Base-by-base conservation (phyloP, 1,284 basidiomycete species). In the Cryptococcus sp. region DNA sequence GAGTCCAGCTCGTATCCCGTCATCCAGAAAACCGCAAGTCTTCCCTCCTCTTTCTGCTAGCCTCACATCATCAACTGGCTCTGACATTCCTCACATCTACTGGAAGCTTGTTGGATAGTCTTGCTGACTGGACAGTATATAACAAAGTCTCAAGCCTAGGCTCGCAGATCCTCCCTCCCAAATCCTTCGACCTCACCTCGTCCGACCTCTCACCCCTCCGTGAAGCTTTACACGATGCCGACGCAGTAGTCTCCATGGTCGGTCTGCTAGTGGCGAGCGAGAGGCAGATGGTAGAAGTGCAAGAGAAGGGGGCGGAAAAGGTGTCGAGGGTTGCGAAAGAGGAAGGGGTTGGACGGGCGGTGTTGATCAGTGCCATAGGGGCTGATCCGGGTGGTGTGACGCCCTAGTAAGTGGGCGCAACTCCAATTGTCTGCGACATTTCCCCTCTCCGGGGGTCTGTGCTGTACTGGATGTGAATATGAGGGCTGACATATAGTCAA, bases 271-370 rank as follows among this genome's bases (percentile, higher is more conserved):
- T 79, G 37, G 83, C 83, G 1, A 74, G 76, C 2, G 73, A 73
- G 0, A 66, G 74, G 43, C 69, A 79, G 41, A 85, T 85, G 59
- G 77, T 84, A 43, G 69, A 72, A 7, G 75, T 84, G 16, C 84
- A 86, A 55, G 77, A 78, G 73, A 75, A 75, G 54, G 84, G 84
- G 5, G 81, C 81, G 14, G 77, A 80, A 56, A 82, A 84, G 56
- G 80, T 86, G 1, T 58, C 63, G 0, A 39, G 45, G 28, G 53
- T 55, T 0, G 62, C 65, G 2, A 59, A 59, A 43, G 56, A 64
- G 18, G 44, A 43, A 3, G 65, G 66, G 1, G 68, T 69, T 1
- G 52, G 52, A 37, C 53, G 66, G 46, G 51, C 62, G 9, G 62
- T 71, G 9, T 55, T 63, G 39, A 50, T 71, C 16, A 68, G 66